Conservation (phyloP, 2,329 filamentous ascomycete species). For the Lecanicillium sp. region DNA sequence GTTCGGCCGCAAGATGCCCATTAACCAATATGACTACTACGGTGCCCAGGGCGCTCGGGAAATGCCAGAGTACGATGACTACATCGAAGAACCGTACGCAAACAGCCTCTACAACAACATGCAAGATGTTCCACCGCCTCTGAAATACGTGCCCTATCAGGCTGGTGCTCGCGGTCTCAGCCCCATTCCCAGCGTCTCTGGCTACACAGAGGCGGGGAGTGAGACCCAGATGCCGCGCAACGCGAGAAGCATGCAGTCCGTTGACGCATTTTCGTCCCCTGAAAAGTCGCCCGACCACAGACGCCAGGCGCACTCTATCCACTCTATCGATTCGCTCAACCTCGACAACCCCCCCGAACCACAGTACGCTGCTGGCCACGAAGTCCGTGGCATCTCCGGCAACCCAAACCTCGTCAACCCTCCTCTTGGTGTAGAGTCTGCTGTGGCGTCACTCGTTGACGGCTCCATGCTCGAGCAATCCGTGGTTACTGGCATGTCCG, state of each 20-base stretch:
- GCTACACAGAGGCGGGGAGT: conserved; percentile 67
- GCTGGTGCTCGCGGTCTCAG: conserved; percentile 68
- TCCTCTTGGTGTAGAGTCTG: conserved; percentile 72
- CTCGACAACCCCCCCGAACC: conserved; percentile 33
- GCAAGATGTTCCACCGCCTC: conserved; percentile 57
- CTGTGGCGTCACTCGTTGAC: conserved; percentile 78
- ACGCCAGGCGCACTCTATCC: conserved; percentile 29
- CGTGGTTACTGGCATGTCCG: conserved; percentile 57
- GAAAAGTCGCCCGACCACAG: conserved; percentile 43
- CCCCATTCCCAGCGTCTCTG: conserved; percentile 88
- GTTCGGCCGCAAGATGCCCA: conserved; percentile 35
- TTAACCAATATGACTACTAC: conserved; percentile 34
- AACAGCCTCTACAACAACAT: conserved; percentile 48
- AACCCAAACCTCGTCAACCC: conserved; percentile 74
- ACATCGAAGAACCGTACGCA: conserved; percentile 36
- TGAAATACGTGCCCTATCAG: conserved; percentile 63
- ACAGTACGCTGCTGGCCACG: conserved; percentile 57
- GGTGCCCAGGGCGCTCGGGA: conserved; percentile 24
- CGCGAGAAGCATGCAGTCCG: conserved; percentile 44
- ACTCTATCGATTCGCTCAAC: conserved; percentile 28
- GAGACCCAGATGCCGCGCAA: conserved; percentile 52
- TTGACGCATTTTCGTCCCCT: conserved; percentile 56
- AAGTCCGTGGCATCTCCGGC: conserved; percentile 63
- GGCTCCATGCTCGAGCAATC: conserved; percentile 66
- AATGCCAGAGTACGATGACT: conserved; percentile 28